phyloP scores from a whole-genome alignment of 2,329 filamentous ascomycete genomes.

The Davidsoniella neocaledoniae region DNA sequence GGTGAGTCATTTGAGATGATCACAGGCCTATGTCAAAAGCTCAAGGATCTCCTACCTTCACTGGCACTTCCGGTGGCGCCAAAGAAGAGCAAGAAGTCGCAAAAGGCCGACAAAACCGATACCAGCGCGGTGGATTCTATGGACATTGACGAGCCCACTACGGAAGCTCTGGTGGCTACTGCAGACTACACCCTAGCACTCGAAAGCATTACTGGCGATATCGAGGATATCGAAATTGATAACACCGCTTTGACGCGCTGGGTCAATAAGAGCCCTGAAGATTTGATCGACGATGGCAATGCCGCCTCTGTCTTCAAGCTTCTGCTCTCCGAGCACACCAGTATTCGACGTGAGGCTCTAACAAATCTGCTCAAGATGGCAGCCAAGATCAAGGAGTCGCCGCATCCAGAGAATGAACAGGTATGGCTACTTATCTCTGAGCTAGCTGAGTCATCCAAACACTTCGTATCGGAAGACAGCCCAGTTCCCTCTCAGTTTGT shows the following conservation, averaged over 20 bases:
- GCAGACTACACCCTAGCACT: slow-evolving; percentile 5
- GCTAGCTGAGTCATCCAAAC: slow-evolving; percentile 54
- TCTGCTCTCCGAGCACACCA: slow-evolving; percentile 55
- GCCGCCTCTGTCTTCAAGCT: slow-evolving; percentile 54
- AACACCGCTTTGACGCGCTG: slow-evolving; percentile 42
- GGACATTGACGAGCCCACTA: slow-evolving; percentile 1
- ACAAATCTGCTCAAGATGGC: slow-evolving; percentile 51
- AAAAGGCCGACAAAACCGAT: neutral
- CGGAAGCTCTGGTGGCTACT: neutral
- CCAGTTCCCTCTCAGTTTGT: slow-evolving; percentile 57
- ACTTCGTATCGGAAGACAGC: slow-evolving; percentile 29
- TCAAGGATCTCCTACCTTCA: slow-evolving; percentile 19
- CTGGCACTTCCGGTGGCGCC: slow-evolving; percentile 1
- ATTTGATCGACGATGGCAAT: slow-evolving; percentile 63
- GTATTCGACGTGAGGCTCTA: slow-evolving; percentile 64
- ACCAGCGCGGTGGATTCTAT: neutral
- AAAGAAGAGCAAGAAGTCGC: neutral
- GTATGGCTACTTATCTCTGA: slow-evolving; percentile 68
- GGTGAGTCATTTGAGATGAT: slow-evolving; percentile 25
- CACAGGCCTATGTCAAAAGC: slow-evolving; percentile 18
- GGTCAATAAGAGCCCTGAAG: slow-evolving; percentile 60
- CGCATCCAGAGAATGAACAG: slow-evolving; percentile 59
- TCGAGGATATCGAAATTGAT: slow-evolving; percentile 25
- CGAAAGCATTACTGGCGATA: neutral
- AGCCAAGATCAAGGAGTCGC: slow-evolving; percentile 46